These are phyloP conservation scores for Cocos nucifera DNA, from an alignment of 176 grass and related monocot species.

Conservation along the genomic window DNA sequence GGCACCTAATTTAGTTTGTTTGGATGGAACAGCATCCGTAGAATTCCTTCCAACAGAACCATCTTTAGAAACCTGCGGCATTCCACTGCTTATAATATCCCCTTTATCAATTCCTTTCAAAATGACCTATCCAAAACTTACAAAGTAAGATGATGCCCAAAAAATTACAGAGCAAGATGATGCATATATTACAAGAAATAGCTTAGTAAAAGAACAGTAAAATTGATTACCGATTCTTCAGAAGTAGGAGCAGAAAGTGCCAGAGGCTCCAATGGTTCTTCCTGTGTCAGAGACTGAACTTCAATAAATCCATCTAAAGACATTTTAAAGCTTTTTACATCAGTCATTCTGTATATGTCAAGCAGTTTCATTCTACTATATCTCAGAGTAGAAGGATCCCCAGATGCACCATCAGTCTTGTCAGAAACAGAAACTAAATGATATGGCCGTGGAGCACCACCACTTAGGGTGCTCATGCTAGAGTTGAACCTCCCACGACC, in stretches of 20 bases:
- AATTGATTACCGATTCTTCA: slow-evolving; percentile 67
- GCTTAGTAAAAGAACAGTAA: slow-evolving; percentile 1
- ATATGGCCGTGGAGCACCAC: slow-evolving; percentile 46
- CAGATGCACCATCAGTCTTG: slow-evolving; percentile 54
- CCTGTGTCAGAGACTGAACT: slow-evolving; percentile 45
- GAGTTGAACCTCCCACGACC: slow-evolving; percentile 60
- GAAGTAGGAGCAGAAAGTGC: slow-evolving; percentile 67
- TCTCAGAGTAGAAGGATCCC: slow-evolving; percentile 47
- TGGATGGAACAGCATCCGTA: slow-evolving; percentile 20
- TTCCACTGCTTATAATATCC: slow-evolving; percentile 72
- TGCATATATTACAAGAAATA: not conserved
- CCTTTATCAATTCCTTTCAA: slow-evolving; percentile 99
- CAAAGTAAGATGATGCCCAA: slow-evolving; percentile 6
- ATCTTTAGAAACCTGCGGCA: slow-evolving; percentile 73
- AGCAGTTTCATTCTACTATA: slow-evolving; percentile 98
- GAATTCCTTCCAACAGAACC: slow-evolving; percentile 57
- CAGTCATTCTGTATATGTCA: slow-evolving; percentile 78
- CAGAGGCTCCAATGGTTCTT: slow-evolving; percentile 66
- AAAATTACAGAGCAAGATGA: slow-evolving; percentile 15
- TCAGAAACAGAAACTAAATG: slow-evolving; percentile 52
- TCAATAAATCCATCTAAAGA: slow-evolving; percentile 55
- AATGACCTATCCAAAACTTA: slow-evolving; percentile 37
- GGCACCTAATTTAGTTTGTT: slow-evolving; percentile 39
- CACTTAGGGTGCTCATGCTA: slow-evolving; percentile 30
- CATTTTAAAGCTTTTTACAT: slow-evolving; percentile 53